phyloP scores from a whole-genome alignment of 139 green algal genomes.

The Micractinium sp. region DNA sequence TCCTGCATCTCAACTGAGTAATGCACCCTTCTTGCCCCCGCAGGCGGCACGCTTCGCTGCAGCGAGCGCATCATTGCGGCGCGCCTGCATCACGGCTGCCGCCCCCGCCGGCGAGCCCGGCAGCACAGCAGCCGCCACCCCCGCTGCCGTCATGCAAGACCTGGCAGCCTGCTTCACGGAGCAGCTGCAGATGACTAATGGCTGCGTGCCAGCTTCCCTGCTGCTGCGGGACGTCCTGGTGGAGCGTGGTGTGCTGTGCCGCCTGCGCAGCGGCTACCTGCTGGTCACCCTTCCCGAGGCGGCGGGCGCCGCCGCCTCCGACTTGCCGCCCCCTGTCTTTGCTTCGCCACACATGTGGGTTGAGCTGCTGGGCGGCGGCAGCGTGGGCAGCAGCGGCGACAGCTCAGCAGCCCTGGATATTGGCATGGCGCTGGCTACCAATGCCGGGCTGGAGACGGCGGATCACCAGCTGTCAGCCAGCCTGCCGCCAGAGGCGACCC shows the following conservation, averaged over 20 bases:
- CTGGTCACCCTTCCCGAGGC: not conserved
- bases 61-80: not conserved
- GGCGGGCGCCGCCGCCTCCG: not conserved
- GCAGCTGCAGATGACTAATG: not conserved
- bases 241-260: not conserved
- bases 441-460: not conserved
- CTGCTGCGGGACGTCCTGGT: not conserved
- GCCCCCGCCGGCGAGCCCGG: not conserved
- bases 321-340: not conserved
- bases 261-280: not conserved
- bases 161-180: not conserved
- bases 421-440: not conserved
- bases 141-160: not conserved
- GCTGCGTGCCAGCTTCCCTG: not conserved
- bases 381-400: too few relatives aligned
- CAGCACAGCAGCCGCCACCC: not conserved
- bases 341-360: conserved; percentile 1
- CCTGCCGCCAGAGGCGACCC: not conserved
- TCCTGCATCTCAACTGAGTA: too few relatives aligned
- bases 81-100: not conserved
- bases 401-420: not conserved
- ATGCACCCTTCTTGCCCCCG: not conserved
- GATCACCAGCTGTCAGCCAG: not conserved
- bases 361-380: not conserved
- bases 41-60: not conserved